phyloP scores from a whole-genome alignment of 2,329 filamentous ascomycete species.

The Pyrenochaeta sp. region DNA sequence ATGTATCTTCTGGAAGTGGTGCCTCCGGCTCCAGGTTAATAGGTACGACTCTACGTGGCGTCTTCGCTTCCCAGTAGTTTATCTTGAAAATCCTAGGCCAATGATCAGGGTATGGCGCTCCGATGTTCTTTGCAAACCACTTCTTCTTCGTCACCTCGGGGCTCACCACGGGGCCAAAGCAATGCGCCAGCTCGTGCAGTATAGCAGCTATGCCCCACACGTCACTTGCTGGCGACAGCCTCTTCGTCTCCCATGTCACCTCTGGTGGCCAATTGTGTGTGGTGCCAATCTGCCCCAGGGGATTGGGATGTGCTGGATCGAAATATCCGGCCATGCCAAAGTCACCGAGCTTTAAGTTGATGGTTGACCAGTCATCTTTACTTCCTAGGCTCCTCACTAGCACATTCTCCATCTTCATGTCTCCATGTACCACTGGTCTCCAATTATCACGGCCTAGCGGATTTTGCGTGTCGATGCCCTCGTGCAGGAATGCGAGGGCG shows the following conservation, averaged over 20 bases:
- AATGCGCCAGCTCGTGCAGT: constrained; percentile 32
- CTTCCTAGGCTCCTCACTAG: constrained; percentile 59
- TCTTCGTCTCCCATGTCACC: constrained; percentile 22
- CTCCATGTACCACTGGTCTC: constrained; percentile 91
- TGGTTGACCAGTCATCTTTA: constrained; percentile 13
- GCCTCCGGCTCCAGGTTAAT: constrained; percentile 17
- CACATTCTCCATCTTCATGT: constrained; percentile 96
- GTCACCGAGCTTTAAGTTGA: constrained; percentile 71
- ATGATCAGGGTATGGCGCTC: not conserved
- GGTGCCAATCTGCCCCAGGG: constrained; percentile 16
- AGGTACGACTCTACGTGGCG: constrained; percentile 14
- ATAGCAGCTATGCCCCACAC: constrained; percentile 38
- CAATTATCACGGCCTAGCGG: constrained; percentile 58
- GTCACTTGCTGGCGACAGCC: constrained; percentile 23
- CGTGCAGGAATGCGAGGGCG: constrained; percentile 32
- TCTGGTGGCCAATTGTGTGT: constrained; percentile 31
- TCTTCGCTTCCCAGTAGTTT: constrained; percentile 17
- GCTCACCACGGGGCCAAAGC: constrained; percentile 22
- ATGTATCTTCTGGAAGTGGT: not conserved
- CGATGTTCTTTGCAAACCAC: constrained; percentile 1
- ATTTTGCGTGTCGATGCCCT: constrained; percentile 16
- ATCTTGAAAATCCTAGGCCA: constrained; percentile 3
- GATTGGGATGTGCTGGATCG: constrained; percentile 37
- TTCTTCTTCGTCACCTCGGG: constrained; percentile 1
- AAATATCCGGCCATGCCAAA: constrained; percentile 72